Evolutionary conservation across 2,329 filamentous ascomycete genomes (phyloP).

Genomic region (Botrytis tulipae): DNA sequence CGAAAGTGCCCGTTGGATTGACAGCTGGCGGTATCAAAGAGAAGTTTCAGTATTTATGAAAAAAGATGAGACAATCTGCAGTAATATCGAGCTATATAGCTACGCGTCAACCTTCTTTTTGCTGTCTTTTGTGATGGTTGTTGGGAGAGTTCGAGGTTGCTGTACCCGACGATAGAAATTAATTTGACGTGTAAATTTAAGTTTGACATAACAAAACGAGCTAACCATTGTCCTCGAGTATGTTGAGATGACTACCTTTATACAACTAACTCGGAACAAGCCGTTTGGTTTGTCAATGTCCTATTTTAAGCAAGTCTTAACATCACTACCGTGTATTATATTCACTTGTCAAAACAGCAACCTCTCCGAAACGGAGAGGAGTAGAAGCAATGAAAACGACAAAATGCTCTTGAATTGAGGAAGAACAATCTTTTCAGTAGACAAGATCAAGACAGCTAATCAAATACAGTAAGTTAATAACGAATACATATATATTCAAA

Average conservation of each 20-base stretch:
- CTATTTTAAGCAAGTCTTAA: background rate
- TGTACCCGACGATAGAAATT: background rate
- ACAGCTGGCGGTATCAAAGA: background rate
- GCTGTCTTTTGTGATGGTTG: background rate
- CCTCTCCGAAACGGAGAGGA: background rate
- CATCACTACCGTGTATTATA: background rate
- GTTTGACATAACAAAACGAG: background rate
- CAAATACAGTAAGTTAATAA: background rate
- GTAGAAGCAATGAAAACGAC: background rate
- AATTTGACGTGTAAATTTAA: background rate
- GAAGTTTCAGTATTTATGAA: background rate
- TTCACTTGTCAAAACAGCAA: background rate
- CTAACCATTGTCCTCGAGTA: background rate
- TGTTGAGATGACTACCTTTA: background rate
- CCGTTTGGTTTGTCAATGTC: background rate
- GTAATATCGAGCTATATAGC: background rate
- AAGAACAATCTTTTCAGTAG: background rate
- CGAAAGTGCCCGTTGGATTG: background rate
- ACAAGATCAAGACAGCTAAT: background rate
- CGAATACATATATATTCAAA: background rate
- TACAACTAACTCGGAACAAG: background rate
- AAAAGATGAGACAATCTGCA: background rate
- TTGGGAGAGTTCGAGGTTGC: background rate
- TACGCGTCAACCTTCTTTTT: too few species aligned
- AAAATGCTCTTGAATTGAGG: background rate